A percentile compares a stretch with the other conserved stretches of the same genome.
Evolutionary conservation across 164 flowering plant species (phyloP).

Genomic region (Sextonia rubra): DNA sequence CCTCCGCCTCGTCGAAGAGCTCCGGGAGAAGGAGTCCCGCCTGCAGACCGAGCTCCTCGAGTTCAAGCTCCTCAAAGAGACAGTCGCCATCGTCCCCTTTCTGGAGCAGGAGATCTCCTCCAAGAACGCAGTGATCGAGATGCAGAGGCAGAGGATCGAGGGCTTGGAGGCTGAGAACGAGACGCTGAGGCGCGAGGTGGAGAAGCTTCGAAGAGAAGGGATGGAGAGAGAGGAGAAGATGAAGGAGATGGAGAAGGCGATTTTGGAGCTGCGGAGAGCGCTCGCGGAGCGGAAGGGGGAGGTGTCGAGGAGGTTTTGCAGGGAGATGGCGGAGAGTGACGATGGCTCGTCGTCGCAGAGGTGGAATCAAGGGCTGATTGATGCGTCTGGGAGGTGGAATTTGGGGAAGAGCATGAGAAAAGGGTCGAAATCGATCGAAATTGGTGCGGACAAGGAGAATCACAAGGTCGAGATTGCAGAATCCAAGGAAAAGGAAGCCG

Average conservation of each 20-base stretch:
- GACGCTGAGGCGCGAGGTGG: conserved; percentile 38
- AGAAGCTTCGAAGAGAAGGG: conserved; percentile 33
- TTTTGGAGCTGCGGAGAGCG: conserved; percentile 29
- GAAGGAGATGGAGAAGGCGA: conserved; percentile 32
- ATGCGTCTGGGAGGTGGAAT: conserved; percentile 35
- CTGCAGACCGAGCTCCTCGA: conserved; percentile 70
- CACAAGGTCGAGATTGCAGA: conserved; percentile 24
- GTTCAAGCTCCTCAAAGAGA: conserved; percentile 63
- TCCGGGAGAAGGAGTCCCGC: conserved; percentile 62
- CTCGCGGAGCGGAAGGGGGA: conserved; percentile 9
- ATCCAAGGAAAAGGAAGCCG: conserved; percentile 30
- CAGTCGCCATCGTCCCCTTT: conserved; percentile 62
- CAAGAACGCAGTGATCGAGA: conserved; percentile 37
- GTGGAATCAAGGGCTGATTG: conserved; percentile 52
- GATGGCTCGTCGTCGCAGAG: conserved; percentile 48
- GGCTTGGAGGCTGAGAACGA: conserved; percentile 50
- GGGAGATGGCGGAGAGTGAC: conserved; percentile 21
- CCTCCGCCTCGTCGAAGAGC: conserved; percentile 61
- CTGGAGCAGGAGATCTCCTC: conserved; percentile 58
- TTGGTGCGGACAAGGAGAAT: conserved; percentile 16
- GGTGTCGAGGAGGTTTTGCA: not conserved
- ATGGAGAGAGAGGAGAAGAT: conserved; percentile 25
- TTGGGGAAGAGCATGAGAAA: conserved; percentile 39
- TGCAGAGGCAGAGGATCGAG: conserved; percentile 22
- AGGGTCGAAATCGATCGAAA: conserved; percentile 17